Evolutionary conservation across 2,329 filamentous ascomycete species (phyloP).

Genomic region (Rosellinia necatrix): DNA sequence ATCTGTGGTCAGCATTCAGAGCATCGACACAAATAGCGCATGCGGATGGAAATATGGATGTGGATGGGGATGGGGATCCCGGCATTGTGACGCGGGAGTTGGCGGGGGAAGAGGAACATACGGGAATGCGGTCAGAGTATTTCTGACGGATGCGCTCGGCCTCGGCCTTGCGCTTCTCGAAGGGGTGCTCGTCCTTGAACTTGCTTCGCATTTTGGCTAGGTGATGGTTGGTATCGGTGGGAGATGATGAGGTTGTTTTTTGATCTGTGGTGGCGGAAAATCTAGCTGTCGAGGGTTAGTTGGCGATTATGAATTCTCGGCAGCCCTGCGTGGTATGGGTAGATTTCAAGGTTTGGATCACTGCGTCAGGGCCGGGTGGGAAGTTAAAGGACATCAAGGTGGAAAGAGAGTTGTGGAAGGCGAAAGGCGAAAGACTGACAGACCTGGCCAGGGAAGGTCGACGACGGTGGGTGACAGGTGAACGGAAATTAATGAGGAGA

Average conservation of each 20-base stretch:
- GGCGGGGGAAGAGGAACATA: slow-evolving; percentile 57
- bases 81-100: slow-evolving; percentile 18
- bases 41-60: too few species aligned
- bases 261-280: background rate
- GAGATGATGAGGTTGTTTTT: slow-evolving; percentile 24
- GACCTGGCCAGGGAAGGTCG: too few species aligned
- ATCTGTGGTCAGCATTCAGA: slow-evolving; percentile 31
- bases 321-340: too few species aligned
- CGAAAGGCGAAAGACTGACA: slow-evolving; percentile 1
- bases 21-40: background rate
- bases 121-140: slow-evolving; percentile 96
- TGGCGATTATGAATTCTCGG: too few species aligned
- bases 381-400: too few species aligned
- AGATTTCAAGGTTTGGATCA: too few species aligned
- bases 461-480: slow-evolving; percentile 24
- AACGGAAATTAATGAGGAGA: slow-evolving; percentile 14
- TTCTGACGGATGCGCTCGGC: slow-evolving; percentile 99
- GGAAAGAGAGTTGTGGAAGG: too few species aligned
- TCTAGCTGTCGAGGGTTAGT: slow-evolving; percentile 16
- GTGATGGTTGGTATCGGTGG: slow-evolving; percentile 21
- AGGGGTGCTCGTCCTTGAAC: slow-evolving; percentile 99
- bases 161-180: slow-evolving; percentile 99
- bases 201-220: slow-evolving; percentile 86
- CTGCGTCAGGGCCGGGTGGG: background rate
- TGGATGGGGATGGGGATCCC: background rate